Evolutionary conservation across 2,329 filamentous ascomycete genomes (phyloP), one percentile per base, ranked within the genome.

Genomic region (Paramyrothecium sp.): DNA sequence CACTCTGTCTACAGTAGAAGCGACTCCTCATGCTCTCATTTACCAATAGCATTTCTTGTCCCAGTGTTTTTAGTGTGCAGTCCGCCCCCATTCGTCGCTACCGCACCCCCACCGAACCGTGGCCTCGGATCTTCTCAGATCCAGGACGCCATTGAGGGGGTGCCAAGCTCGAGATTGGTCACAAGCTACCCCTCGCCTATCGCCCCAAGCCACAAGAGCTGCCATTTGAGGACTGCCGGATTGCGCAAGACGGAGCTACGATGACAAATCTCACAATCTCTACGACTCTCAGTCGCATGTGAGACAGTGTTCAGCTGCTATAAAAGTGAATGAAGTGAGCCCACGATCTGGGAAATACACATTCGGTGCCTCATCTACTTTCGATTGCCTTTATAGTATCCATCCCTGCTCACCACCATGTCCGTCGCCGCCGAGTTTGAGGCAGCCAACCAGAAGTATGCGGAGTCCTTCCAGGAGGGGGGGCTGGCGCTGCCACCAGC

Each of bases 391-490:
- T 30, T 30, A 30, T 5, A 30, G 5, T 46, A 46, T 46, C 41
- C 34, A 16, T 46, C 47, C 16, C 23, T 10, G 30, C 17, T 33
- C 4, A 53, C 19, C 51, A 41, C 19, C 21, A 54, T 47, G 51
- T 3, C 30, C 16, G 51, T 41, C 20, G 51, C 51, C 51, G 30
- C 16, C 7, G 51, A 53, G 51, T 53, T 53, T 12, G 51, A 53
- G 19, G 51, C 51, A 16, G 51, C 51, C 51, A 53, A 53, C 19
- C 17, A 41, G 17, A 30, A 53, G 33, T 53, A 53, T 53, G 51
- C 21, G 10, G 26, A 38, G 30, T 20, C 30, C 3, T 53, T 53
- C 30, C 33, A 53, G 17, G 23, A 53, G 20, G 51, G 51, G 8
- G 51, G 30, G 3, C 51, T 53, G 19, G 26, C 51, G 19, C 30